These are phyloP conservation scores for Loxodes magnus DNA, from an alignment of 73 alveolate species.

Conservation along the genomic window DNA sequence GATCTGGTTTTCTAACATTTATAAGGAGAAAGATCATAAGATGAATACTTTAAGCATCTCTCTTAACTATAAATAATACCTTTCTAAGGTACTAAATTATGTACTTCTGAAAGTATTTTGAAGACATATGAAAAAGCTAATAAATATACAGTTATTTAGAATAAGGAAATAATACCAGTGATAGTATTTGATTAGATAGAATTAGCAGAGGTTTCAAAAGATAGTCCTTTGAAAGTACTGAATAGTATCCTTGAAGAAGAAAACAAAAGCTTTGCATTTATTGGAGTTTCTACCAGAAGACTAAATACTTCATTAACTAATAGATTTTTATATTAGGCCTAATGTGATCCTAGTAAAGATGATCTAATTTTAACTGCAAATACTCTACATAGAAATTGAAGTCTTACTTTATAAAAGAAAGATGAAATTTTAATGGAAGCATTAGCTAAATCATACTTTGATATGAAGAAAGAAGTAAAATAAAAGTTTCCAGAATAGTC, in stretches of 20 bases:
- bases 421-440: background rate
- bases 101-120: slow-evolving; percentile 12
- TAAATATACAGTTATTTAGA: background rate
- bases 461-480: slow-evolving; percentile 1
- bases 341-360: slow-evolving; percentile 39
- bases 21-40: background rate
- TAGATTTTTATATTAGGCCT: slow-evolving; percentile 40
- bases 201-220: slow-evolving; percentile 12
- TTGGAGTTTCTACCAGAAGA: slow-evolving; percentile 27
- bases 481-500: background rate
- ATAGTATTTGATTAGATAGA: slow-evolving; percentile 18
- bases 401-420: background rate
- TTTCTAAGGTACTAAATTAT: slow-evolving; percentile 10
- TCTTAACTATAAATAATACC: background rate
- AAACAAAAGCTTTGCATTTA: slow-evolving; percentile 16
- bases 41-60: background rate
- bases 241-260: slow-evolving; percentile 3
- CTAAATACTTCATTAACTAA: slow-evolving; percentile 47
- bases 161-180: slow-evolving; percentile 5
- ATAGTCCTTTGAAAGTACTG: slow-evolving; percentile 15
- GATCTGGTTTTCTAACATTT: slow-evolving; percentile 19
- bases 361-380: slow-evolving; percentile 24
- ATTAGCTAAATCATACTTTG: slow-evolving; percentile 9
- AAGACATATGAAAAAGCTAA: slow-evolving; percentile 7
- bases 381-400: background rate